phyloP scores from a whole-genome alignment of 345 rosid species.

The Camelina hispida region DNA sequence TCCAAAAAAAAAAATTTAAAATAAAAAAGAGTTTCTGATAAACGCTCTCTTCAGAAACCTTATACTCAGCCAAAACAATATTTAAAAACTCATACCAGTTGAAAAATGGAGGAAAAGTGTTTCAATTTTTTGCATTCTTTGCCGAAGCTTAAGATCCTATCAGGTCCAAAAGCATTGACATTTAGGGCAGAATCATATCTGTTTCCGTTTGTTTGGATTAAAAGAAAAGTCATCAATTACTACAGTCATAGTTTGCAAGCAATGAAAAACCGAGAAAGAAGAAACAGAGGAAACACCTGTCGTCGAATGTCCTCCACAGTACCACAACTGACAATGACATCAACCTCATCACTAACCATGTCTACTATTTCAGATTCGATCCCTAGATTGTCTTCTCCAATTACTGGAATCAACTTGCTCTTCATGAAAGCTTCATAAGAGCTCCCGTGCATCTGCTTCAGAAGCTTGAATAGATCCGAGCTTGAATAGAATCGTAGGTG shows the following conservation, averaged over 20 bases:
- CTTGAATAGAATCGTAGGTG: neutral
- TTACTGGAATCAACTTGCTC: slow-evolving; percentile 47
- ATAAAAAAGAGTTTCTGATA: neutral
- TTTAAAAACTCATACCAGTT: slow-evolving; percentile 53
- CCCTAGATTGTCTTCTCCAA: slow-evolving; percentile 40
- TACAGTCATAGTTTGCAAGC: neutral
- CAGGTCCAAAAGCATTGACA: slow-evolving; percentile 59
- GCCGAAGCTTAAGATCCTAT: slow-evolving; percentile 49
- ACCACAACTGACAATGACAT: slow-evolving; percentile 66
- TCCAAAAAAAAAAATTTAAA: neutral
- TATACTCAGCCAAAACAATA: neutral
- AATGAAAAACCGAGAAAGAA: neutral
- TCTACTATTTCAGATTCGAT: neutral
- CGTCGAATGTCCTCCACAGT: slow-evolving; percentile 53
- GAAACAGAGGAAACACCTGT: slow-evolving; percentile 23
- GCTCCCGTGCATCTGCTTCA: slow-evolving; percentile 35
- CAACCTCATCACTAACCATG: slow-evolving; percentile 56
- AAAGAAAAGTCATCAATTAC: neutral
- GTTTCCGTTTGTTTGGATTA: slow-evolving; percentile 29
- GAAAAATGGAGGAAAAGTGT: slow-evolving; percentile 61
- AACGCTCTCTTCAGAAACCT: slow-evolving; percentile 14
- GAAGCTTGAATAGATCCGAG: slow-evolving; percentile 41
- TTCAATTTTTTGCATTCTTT: slow-evolving; percentile 49
- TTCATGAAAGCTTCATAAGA: slow-evolving; percentile 43
- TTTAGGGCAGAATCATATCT: slow-evolving; percentile 55